Conservation (phyloP, 1,284 basidiomycete species). For the Phenoliferia sp. region DNA sequence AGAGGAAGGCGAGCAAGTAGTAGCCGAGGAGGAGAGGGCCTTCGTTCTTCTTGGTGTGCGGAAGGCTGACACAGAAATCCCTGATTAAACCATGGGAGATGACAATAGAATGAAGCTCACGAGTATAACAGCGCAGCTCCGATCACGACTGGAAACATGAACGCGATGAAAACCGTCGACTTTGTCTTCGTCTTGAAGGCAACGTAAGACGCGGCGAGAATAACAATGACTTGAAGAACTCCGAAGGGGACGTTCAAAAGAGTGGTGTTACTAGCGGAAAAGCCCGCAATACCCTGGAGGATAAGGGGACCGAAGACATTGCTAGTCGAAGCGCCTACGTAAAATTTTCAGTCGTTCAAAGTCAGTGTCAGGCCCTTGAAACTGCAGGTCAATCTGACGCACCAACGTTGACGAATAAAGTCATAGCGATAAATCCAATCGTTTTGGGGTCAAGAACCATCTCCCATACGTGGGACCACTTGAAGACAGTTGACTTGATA, state of each 20-base stretch:
- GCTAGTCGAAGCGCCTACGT: neutral
- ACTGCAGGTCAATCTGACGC: neutral
- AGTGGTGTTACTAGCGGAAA: neutral
- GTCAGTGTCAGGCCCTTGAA: neutral
- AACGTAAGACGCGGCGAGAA: constrained; percentile 38
- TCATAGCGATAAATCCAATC: constrained; percentile 42
- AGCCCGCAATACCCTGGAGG: constrained; percentile 37
- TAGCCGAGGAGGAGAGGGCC: constrained; percentile 40
- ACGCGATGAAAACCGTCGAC: constrained; percentile 32
- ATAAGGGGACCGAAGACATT: constrained; percentile 30
- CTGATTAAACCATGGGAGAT: no score
- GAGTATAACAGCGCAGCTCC: constrained; percentile 39
- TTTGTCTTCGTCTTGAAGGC: constrained; percentile 40
- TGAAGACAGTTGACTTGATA: constrained; percentile 41
- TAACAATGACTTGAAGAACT: constrained; percentile 23
- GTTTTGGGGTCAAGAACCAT: constrained; percentile 42
- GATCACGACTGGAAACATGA: constrained; percentile 35
- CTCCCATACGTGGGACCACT: constrained; percentile 43
- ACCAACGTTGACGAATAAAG: constrained; percentile 22
- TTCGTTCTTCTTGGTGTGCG: constrained; percentile 23
- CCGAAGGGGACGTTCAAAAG: constrained; percentile 38
- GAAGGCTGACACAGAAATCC: no score
- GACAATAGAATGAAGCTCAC: constrained; percentile 36
- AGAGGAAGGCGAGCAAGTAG: constrained; percentile 38
- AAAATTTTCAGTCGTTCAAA: neutral